Conservation (phyloP, 169 alveolate species). For the Hepatocystis sp. region DNA sequence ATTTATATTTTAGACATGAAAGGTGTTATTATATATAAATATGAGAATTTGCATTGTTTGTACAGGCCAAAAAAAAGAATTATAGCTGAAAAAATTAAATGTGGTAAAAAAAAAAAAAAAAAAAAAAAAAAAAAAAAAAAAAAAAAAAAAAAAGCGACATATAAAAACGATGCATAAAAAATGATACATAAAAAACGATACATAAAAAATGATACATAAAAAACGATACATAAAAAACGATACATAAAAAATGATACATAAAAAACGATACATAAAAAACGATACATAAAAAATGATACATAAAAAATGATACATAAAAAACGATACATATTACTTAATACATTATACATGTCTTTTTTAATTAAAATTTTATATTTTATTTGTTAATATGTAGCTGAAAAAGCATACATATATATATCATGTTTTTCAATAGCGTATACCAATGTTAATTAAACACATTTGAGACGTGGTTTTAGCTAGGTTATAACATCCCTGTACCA, state of each 20-base stretch:
- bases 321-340: too few relatives aligned
- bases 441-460: neutral
- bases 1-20: slow-evolving; percentile 51
- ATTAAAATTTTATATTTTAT: too few relatives aligned
- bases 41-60: slow-evolving; percentile 54
- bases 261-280: too few relatives aligned
- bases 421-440: too few relatives aligned
- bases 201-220: slow-evolving; percentile 4
- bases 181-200: neutral
- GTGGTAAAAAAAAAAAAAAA: slow-evolving; percentile 7
- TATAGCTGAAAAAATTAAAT: neutral
- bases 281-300: too few relatives aligned
- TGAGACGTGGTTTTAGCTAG: neutral
- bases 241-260: too few relatives aligned
- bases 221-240: too few relatives aligned
- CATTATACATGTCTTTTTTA: too few relatives aligned
- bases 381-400: too few relatives aligned
- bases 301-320: too few relatives aligned
- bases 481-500: neutral
- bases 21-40: slow-evolving; percentile 28
- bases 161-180: neutral
- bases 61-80: slow-evolving; percentile 9
- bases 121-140: slow-evolving; percentile 2
- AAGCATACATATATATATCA: too few relatives aligned
- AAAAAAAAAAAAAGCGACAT: neutral